phyloP scores from a whole-genome alignment of 2,329 filamentous ascomycete species.

The Fusarium albidum region DNA sequence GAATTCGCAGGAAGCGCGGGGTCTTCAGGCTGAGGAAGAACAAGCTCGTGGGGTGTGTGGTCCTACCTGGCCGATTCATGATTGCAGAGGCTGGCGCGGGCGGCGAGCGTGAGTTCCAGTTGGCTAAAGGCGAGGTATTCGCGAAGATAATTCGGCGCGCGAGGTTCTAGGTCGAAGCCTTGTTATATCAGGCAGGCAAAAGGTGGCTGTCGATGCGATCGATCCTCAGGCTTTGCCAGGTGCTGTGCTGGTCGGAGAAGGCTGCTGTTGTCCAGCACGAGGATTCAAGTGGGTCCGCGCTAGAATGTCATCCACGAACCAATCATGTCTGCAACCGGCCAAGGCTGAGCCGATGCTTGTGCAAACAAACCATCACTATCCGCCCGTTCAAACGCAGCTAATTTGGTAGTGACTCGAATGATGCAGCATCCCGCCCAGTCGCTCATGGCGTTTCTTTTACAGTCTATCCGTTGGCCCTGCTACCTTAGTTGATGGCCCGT shows the following conservation, averaged over 20 bases:
- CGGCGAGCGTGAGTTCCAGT: constrained; percentile 14
- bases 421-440: neutral
- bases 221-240: constrained; percentile 30
- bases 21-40: constrained; percentile 38
- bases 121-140: constrained; percentile 26
- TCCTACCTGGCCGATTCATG: constrained; percentile 70
- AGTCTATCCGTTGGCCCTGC: constrained; percentile 6
- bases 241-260: constrained; percentile 38
- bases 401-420: neutral
- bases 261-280: constrained; percentile 34
- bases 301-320: constrained; percentile 40
- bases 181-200: constrained; percentile 38
- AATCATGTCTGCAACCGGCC: constrained; percentile 38
- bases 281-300: constrained; percentile 52
- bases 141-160: constrained; percentile 23
- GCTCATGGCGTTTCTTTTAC: neutral
- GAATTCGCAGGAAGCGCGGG: constrained; percentile 37
- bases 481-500: constrained; percentile 35
- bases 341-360: constrained; percentile 33
- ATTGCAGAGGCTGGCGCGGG: constrained; percentile 45
- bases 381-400: neutral
- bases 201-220: constrained; percentile 34
- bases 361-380: neutral
- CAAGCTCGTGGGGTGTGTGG: constrained; percentile 38
- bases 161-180: constrained; percentile 22